Evolutionary conservation across 768 basidiomycete genomes (phyloP).

Genomic region (Suillus subluteus): DNA sequence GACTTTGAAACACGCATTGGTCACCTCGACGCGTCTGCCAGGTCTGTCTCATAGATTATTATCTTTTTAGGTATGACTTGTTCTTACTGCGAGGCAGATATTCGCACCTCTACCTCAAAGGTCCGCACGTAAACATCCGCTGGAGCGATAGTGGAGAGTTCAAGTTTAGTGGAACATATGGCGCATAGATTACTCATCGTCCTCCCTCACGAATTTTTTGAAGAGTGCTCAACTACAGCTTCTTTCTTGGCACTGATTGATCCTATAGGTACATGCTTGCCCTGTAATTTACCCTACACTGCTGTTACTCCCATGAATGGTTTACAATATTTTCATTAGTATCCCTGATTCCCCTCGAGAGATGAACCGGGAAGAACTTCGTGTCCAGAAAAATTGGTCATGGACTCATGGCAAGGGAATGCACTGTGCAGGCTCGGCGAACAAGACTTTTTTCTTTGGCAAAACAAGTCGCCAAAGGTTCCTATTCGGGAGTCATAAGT

Average conservation of each 20-base stretch:
- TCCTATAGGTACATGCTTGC: neutral
- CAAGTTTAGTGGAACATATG: constrained; percentile 58
- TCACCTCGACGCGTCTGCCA: constrained; percentile 35
- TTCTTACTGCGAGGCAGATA: constrained; percentile 38
- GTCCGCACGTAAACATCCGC: constrained; percentile 46
- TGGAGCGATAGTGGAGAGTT: constrained; percentile 56
- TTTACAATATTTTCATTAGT: neutral
- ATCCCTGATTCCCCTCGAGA: neutral
- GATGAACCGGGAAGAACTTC: neutral
- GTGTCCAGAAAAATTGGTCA: no score
- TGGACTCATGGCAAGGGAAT: no score
- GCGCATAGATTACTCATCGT: constrained; percentile 19
- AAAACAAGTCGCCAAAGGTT: no score
- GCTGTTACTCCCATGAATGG: neutral
- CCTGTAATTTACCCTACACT: constrained; percentile 4
- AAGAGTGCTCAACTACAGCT: neutral
- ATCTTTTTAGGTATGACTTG: neutral
- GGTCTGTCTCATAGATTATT: constrained; percentile 31
- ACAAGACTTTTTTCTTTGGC: no score
- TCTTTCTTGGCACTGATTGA: neutral
- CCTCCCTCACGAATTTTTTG: neutral
- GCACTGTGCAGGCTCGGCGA: no score
- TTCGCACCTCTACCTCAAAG: constrained; percentile 40
- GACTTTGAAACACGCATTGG: constrained; percentile 42
- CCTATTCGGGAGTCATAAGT: no score